phyloP scores from a whole-genome alignment of 2,329 filamentous ascomycete genomes.

The Nemania sp. region DNA sequence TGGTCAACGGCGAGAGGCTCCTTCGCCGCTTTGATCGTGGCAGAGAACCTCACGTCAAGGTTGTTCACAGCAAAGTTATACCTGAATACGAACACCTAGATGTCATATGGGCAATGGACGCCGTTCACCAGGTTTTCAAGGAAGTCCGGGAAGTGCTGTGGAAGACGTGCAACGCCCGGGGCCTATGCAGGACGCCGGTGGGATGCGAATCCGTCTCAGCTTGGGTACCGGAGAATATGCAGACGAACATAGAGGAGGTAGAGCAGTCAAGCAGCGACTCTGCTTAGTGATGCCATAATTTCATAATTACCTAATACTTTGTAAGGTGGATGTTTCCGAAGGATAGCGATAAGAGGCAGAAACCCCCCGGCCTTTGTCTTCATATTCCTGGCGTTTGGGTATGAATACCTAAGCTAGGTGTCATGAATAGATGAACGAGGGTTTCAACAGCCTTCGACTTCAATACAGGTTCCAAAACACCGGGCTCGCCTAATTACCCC shows the following conservation, averaged over 20 bases:
- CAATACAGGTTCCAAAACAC: too few species aligned
- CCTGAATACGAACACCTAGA: conserved; percentile 92
- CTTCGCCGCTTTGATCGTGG: conserved; percentile 75
- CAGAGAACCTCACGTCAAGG: conserved; percentile 76
- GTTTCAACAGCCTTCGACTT: too few species aligned
- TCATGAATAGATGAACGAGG: too few species aligned
- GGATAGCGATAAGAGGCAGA: not conserved
- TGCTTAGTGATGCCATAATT: conserved; percentile 14
- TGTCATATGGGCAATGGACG: conserved; percentile 93
- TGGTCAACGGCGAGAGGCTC: conserved; percentile 81
- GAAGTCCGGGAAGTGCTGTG: conserved; percentile 84
- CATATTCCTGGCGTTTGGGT: too few species aligned
- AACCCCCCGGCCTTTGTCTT: too few species aligned
- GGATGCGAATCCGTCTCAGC: conserved; percentile 61
- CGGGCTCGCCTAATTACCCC: too few species aligned
- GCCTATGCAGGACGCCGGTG: conserved; percentile 64
- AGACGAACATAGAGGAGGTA: conserved; percentile 25
- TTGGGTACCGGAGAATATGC: conserved; percentile 43
- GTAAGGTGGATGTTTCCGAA: not conserved
- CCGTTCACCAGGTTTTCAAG: conserved; percentile 77
- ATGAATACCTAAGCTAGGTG: too few species aligned
- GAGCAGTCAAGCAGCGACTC: conserved; percentile 43
- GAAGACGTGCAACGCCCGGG: conserved; percentile 68
- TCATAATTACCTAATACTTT: not conserved
- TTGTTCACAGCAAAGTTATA: conserved; percentile 83